phyloP scores from a whole-genome alignment of 1,284 basidiomycete species.

The Ustilago hordei region DNA sequence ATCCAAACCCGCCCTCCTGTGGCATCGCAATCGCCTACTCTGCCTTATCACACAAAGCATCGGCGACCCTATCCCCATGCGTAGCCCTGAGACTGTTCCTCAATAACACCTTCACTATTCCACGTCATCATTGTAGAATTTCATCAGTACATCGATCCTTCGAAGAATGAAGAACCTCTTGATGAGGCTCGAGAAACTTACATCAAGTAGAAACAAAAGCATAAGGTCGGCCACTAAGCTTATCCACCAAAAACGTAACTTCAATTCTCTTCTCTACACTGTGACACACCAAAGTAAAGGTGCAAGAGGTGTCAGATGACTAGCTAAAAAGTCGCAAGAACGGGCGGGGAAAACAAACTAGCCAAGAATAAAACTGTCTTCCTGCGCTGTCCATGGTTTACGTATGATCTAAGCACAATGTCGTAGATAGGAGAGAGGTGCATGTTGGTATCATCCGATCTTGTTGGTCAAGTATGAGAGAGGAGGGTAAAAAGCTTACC shows the following conservation, averaged over 20 bases:
- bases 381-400: background rate
- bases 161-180: too few relatives aligned
- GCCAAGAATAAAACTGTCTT: background rate
- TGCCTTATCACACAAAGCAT: background rate
- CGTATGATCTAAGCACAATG: background rate
- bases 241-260: background rate
- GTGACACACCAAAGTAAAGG: background rate
- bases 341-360: background rate
- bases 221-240: background rate
- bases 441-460: background rate
- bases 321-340: background rate
- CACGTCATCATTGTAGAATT: too few relatives aligned
- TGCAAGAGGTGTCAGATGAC: too few relatives aligned
- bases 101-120: background rate
- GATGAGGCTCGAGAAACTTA: background rate
- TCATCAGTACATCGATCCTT: too few relatives aligned
- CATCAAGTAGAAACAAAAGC: background rate
- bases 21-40: background rate
- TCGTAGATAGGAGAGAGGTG: too few relatives aligned
- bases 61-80: background rate
- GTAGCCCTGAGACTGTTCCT: background rate
- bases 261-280: background rate
- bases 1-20: background rate
- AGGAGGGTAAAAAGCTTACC: background rate
- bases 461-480: background rate